Evolutionary conservation across 1,284 basidiomycete species (phyloP).

Genomic region (Gastroboletus turbinatus): DNA sequence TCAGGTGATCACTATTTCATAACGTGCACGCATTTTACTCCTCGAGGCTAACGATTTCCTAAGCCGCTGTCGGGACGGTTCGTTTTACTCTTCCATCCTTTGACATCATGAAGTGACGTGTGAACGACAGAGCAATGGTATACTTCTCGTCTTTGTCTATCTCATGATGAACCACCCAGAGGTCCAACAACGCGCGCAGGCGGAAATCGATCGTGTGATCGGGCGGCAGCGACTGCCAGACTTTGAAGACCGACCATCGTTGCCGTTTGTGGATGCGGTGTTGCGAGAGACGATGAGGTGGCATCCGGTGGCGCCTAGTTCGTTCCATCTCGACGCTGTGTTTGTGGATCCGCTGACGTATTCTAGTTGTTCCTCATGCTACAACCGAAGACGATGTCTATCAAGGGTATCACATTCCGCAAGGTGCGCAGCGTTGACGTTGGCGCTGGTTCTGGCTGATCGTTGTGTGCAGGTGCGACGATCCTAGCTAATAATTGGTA

Average conservation of each 20-base stretch:
- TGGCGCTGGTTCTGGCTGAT: not conserved
- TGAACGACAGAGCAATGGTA: conserved; percentile 9
- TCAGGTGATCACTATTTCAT: conserved; percentile 11
- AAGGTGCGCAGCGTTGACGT: conserved; percentile 7
- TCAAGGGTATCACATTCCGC: conserved; percentile 22
- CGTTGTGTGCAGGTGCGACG: not conserved
- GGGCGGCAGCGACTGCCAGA: conserved; percentile 40
- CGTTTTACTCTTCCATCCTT: not conserved
- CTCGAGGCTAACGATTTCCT: not conserved
- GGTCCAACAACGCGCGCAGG: conserved; percentile 35
- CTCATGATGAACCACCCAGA: conserved; percentile 39
- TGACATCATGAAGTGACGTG: not conserved
- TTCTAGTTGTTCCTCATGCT: conserved; percentile 18
- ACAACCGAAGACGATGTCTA: conserved; percentile 25
- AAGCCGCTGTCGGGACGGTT: conserved; percentile 26
- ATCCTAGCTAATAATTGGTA: conserved; percentile 23
- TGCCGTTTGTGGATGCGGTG: conserved; percentile 41
- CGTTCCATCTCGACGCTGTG: not conserved
- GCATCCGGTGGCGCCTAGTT: conserved; percentile 21
- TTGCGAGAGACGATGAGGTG: conserved; percentile 38
- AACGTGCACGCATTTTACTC: not conserved
- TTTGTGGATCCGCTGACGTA: not conserved
- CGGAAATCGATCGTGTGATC: conserved; percentile 40
- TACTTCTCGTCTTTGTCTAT: conserved; percentile 30
- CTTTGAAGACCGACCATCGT: conserved; percentile 35